Conservation (phyloP, 345 rosid genomes). For the Turnera subulata region DNA sequence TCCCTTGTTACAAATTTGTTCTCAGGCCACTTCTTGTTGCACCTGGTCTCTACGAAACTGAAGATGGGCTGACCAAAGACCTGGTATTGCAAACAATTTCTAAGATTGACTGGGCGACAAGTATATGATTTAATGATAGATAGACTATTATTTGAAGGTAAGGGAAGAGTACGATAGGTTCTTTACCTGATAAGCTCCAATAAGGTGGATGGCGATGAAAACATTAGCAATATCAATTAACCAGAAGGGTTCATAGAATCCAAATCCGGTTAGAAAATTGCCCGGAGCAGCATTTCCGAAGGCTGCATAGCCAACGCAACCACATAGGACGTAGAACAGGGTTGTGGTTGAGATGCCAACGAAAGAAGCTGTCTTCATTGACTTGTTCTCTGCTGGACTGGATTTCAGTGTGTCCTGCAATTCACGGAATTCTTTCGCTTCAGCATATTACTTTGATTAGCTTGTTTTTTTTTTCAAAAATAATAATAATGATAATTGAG, state of each 20-base stretch:
- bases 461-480: too few relatives aligned
- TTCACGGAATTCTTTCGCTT: not conserved
- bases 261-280: conserved; percentile 85
- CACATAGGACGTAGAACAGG: conserved; percentile 67
- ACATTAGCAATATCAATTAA: conserved; percentile 74
- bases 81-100: conserved; percentile 23
- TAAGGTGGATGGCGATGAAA: conserved; percentile 73
- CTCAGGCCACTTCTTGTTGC: conserved; percentile 52
- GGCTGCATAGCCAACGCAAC: conserved; percentile 79
- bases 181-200: conserved; percentile 90
- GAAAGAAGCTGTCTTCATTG: conserved; percentile 22
- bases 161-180: too few relatives aligned
- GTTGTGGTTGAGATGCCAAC: conserved; percentile 52
- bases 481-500: too few relatives aligned
- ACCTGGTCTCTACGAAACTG: conserved; percentile 49
- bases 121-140: too few relatives aligned
- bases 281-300: conserved; percentile 84
- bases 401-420: conserved; percentile 24
- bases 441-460: too few relatives aligned
- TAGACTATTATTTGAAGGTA: too few relatives aligned
- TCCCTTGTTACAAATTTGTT: conserved; percentile 55
- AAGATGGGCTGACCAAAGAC: conserved; percentile 73
- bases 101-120: too few relatives aligned
- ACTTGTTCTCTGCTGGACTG: conserved; percentile 24
- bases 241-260: conserved; percentile 87